Percentiles rank a stretch among this genome's conserved stretches.
Conservation (phyloP, 192 early-diverging fungal genomes). For the Thamnidium elegans region DNA sequence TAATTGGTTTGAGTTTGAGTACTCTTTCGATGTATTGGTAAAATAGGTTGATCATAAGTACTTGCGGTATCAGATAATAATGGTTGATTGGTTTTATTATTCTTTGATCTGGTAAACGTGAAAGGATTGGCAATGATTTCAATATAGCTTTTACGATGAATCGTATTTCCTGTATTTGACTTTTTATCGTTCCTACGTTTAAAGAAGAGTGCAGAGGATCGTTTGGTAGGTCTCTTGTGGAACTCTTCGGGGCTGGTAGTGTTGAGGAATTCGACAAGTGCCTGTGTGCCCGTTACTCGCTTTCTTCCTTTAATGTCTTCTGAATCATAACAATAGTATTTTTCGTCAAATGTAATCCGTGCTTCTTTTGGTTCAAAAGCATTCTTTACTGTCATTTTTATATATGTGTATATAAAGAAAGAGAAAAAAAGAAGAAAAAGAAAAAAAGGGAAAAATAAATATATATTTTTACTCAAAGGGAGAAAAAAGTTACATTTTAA, state of each 20-base stretch:
- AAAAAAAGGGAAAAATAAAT: background rate
- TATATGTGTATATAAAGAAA: too few species aligned
- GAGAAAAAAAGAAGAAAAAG: background rate
- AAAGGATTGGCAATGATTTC: constrained; percentile 25
- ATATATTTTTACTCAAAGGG: too few species aligned
- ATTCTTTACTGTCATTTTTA: background rate
- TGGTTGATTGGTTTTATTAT: background rate
- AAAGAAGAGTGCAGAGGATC: constrained; percentile 24
- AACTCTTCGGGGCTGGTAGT: constrained; percentile 41
- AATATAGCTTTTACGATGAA: constrained; percentile 23
- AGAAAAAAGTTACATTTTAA: too few species aligned
- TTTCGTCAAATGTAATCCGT: constrained; percentile 1
- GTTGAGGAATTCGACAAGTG: constrained; percentile 37
- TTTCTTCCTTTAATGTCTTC: constrained; percentile 15
- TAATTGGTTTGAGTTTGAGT: background rate
- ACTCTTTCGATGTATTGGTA: constrained; percentile 4
- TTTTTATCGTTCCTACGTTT: constrained; percentile 21
- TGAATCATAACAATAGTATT: constrained; percentile 3
- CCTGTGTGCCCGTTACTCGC: constrained; percentile 29
- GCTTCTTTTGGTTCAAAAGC: constrained; percentile 19
- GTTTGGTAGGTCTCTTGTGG: constrained; percentile 15
- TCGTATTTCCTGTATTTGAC: background rate
- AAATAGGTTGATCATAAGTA: background rate
- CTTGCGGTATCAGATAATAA: background rate
- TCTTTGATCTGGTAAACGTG: background rate